Percentiles rank a stretch among this genome's conserved stretches.
These are phyloP conservation scores for Pseudopyricularia javanii DNA, from an alignment of 2,329 filamentous ascomycete genomes.

Conservation along the genomic window DNA sequence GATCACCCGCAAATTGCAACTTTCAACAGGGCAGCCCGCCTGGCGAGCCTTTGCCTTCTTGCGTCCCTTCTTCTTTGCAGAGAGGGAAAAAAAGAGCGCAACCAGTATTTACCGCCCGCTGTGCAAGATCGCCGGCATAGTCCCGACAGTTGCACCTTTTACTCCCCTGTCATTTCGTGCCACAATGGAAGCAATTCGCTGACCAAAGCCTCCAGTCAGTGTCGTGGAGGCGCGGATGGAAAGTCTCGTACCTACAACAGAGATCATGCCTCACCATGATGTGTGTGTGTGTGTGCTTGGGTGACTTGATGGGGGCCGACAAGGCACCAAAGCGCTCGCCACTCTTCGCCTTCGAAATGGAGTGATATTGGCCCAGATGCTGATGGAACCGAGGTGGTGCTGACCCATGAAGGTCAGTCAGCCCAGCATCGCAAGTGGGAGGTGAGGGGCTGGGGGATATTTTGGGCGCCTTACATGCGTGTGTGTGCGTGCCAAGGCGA, in stretches of 20 bases:
- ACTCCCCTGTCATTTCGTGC: neutral
- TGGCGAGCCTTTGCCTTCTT: neutral
- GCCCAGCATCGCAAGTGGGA: neutral
- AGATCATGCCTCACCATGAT: no score
- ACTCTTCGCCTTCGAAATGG: neutral
- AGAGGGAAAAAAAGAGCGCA: neutral
- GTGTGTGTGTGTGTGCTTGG: no score
- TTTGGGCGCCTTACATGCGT: conserved; percentile 4
- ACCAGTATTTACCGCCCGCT: neutral
- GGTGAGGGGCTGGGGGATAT: conserved; percentile 1
- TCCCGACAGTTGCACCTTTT: neutral
- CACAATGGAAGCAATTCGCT: neutral
- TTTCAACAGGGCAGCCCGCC: neutral
- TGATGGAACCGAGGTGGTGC: neutral
- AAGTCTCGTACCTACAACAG: no score
- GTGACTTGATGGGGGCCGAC: no score
- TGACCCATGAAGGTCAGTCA: neutral
- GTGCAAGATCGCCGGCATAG: neutral
- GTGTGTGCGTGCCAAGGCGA: conserved; percentile 3
- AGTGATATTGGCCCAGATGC: neutral
- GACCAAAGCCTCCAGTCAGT: no score
- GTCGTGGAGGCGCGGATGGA: no score
- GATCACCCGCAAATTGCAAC: conserved; percentile 1
- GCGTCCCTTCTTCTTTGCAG: neutral
- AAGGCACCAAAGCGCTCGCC: neutral